Base-by-base conservation (phyloP, 805 yeast species). In the Pichia paraexigua region DNA sequence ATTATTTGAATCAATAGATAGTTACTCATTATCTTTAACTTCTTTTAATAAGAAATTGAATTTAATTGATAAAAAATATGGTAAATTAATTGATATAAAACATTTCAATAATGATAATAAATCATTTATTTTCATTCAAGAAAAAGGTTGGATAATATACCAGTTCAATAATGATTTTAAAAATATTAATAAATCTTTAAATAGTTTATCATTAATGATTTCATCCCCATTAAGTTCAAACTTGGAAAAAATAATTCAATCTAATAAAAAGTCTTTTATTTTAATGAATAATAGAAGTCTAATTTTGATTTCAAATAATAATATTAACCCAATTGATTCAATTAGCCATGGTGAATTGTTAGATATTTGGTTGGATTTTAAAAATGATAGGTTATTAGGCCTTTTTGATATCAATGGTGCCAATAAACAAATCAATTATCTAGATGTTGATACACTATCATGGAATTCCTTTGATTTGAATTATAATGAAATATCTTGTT, bases 131-230 rank as follows among this genome's bases (percentile, higher is more conserved):
- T 50, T 63, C 1, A 39, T 59, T 13, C 70, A 66, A 42, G 66
- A 64, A 35, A 28, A 30, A n/a, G 70, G 70, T 15, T 66, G 68
- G 68, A 49, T 56, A 2, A 50, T 64, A 3, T 65, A 64, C 52
- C 54, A 63, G 24, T 43, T 44, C 52, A 17, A 42, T 10, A 13
- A 27, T 45, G 24, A 45, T 43, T 1, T 51, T 50, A 3, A 44
- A 43, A 27, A 22, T 22, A 2, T 51, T 48, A 6, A 46, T 48
- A 25, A 30, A 22, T 37, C 35, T n/a, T 15, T 20, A 11, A 41
- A 62, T 9, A 50, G 49, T 42, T 41, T 54, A 18, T 18, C 27
- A 3, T 57, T 61, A 20, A 24, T 58, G 10, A 52, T 61, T 2
- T 62, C 64, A 2, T 63, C 65, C 5, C 66, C 68, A 3, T 43